A percentile compares a stretch with the other conserved stretches of the same genome.
phyloP scores from a whole-genome alignment of 805 yeast species.

The Pichia cabralensis region DNA sequence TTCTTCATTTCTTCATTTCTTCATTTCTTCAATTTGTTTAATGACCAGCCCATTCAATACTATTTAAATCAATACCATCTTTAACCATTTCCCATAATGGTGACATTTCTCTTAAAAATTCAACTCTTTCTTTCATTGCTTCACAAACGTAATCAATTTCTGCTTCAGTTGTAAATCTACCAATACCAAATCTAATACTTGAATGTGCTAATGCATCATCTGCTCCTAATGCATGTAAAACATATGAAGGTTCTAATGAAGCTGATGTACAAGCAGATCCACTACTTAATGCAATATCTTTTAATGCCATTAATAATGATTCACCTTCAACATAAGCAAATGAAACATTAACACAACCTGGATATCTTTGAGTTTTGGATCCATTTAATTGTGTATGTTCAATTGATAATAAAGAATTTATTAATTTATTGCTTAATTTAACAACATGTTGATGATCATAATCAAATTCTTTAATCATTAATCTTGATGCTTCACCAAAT shows the following conservation, averaged over 20 bases:
- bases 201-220: slow-evolving; percentile 98
- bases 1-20: background rate
- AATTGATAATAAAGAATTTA: slow-evolving; percentile 61
- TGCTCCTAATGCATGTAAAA: slow-evolving; percentile 91
- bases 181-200: slow-evolving; percentile 94
- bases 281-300: slow-evolving; percentile 90
- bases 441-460: slow-evolving; percentile 66
- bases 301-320: slow-evolving; percentile 92
- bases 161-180: slow-evolving; percentile 92
- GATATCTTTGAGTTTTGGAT: slow-evolving; percentile 58
- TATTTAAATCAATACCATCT: slow-evolving; percentile 89
- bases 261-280: slow-evolving; percentile 99
- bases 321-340: slow-evolving; percentile 98
- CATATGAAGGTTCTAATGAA: slow-evolving; percentile 94
- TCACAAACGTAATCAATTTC: slow-evolving; percentile 90
- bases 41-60: slow-evolving; percentile 98
- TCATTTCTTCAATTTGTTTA: slow-evolving; percentile 19
- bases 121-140: slow-evolving; percentile 83
- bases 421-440: slow-evolving; percentile 62
- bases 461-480: slow-evolving; percentile 63
- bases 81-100: slow-evolving; percentile 99
- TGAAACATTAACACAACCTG: slow-evolving; percentile 94
- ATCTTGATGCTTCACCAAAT: slow-evolving; percentile 93
- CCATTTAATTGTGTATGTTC: slow-evolving; percentile 92
- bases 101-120: slow-evolving; percentile 80